Evolutionary conservation across 257 asterid species (phyloP).

Genomic region (Ligustrum vulgare): DNA sequence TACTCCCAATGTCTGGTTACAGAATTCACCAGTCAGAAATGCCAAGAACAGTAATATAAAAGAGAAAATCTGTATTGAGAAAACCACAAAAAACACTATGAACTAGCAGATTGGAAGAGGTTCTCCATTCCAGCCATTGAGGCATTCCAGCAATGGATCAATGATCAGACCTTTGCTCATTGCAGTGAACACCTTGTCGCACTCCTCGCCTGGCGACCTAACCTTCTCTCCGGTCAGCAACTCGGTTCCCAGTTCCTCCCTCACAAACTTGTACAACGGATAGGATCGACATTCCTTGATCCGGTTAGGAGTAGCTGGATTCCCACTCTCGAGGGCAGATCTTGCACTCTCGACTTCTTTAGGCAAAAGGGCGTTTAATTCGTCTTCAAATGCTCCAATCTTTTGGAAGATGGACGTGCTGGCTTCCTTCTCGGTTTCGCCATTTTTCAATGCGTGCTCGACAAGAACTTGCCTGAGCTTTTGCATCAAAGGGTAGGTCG

Average conservation of each 20-base stretch:
- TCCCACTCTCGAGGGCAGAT: conserved; percentile 3
- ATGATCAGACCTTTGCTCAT: conserved; percentile 20
- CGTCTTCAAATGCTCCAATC: conserved; percentile 23
- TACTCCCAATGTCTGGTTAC: background rate
- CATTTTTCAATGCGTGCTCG: conserved; percentile 16
- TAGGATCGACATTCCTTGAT: conserved; percentile 24
- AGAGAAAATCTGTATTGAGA: background rate
- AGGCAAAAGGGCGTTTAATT: conserved; percentile 18
- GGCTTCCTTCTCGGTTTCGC: conserved; percentile 8
- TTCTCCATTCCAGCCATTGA: conserved; percentile 25
- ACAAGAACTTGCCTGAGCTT: conserved; percentile 29
- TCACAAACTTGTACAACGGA: conserved; percentile 21
- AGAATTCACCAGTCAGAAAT: background rate
- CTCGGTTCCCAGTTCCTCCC: conserved; percentile 16
- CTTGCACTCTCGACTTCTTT: conserved; percentile 19
- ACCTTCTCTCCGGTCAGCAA: conserved; percentile 20
- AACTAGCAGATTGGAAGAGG: conserved; percentile 22
- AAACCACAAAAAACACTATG: background rate
- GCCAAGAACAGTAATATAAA: background rate
- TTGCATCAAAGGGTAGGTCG: conserved; percentile 22
- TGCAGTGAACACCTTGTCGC: conserved; percentile 25
- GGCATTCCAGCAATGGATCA: conserved; percentile 30
- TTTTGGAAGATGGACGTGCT: conserved; percentile 22
- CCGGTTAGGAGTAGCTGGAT: conserved; percentile 11
- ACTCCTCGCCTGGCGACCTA: conserved; percentile 27